Percentiles rank a stretch among this genome's conserved stretches.
Evolutionary conservation across 1,284 basidiomycete genomes (phyloP).

Genomic region (Coniferiporia weirii): DNA sequence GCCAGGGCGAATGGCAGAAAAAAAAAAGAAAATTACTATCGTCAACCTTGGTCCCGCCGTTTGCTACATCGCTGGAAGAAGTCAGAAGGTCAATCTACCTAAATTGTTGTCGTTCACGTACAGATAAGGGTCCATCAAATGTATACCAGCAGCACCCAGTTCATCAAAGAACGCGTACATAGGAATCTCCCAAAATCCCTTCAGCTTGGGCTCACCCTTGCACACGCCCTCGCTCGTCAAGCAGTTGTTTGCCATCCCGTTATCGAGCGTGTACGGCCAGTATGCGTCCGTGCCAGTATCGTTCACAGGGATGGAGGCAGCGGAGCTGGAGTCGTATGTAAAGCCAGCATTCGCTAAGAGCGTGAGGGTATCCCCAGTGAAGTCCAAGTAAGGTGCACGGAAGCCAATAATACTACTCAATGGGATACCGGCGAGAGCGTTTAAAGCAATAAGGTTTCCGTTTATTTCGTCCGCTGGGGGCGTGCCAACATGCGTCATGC

Average conservation of each 20-base stretch:
- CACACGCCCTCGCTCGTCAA: conserved; percentile 52
- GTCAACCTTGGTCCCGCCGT: conserved; percentile 44
- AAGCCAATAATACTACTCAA: conserved; percentile 66
- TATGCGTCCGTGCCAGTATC: conserved; percentile 67
- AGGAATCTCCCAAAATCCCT: conserved; percentile 78
- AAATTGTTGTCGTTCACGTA: conserved; percentile 30
- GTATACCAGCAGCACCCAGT: conserved; percentile 48
- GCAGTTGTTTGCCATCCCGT: conserved; percentile 80
- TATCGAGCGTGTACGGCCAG: conserved; percentile 71
- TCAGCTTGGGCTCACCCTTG: conserved; percentile 66
- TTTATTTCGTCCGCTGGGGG: conserved; percentile 63
- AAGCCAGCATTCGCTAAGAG: conserved; percentile 55
- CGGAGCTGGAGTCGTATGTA: conserved; percentile 68
- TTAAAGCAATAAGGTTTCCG: conserved; percentile 77
- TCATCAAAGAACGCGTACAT: conserved; percentile 77
- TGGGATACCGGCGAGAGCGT: conserved; percentile 76
- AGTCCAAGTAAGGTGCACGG: conserved; percentile 76
- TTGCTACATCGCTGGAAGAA: conserved; percentile 44
- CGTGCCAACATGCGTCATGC: conserved; percentile 77
- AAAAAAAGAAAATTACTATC: conserved; percentile 29
- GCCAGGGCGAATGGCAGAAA: neutral
- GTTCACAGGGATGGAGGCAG: conserved; percentile 64
- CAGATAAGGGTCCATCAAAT: conserved; percentile 85
- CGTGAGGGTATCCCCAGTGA: conserved; percentile 57
- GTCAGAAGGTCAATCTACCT: no score